Evolutionary conservation across 441 rosid genomes (phyloP), one percentile per base, ranked within the genome.

Genomic region (Adansonia madagascariensis): DNA sequence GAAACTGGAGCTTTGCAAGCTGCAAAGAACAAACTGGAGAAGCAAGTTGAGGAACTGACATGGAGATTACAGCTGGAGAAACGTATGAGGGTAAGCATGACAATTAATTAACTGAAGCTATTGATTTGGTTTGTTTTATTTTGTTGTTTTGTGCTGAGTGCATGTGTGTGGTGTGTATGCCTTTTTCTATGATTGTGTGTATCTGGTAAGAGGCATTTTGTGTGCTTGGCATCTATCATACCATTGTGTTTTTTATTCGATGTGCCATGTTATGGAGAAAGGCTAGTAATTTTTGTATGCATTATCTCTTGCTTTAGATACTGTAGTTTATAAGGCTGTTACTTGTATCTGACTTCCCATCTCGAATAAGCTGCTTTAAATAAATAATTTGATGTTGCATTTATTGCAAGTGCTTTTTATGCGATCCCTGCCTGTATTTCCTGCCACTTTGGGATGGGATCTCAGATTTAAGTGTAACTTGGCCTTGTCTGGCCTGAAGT

Each of bases 1-100:
- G 98, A 96, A 89, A 91, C 98, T 44, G 98, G 99, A 77, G 99
- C 98, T 77, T 97, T 96, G 82, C 97, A 96, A 87, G 99, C 88
- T 85, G 99, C 99, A 80, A 96, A 92, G 82, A 91, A 87, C 81
- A 91, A 91, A 85, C 85, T 94, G 85, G 98, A 94, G 89, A 94
- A 94, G 89, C 95, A 96, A 84, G 98, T 96, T 82, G 97, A 96
- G 85, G 98, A 96, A 65, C 81, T 96, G 82, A 92, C 98, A 78
- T 86, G 92, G 94, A 89, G 92, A 83, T 85, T 92, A 78, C 98
- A 91, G 85, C 82, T 89, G 76, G 99, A 96, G 91, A 94, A 91
- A 75, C 92, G 94, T 73, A 86, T 94, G 84, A 89, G 94, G 89
- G 99, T 94, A 84, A 85, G 82, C 82, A 74, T 78, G 53, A 70